These are phyloP conservation scores for Aspergillus japonicus DNA, from an alignment of 2,329 filamentous ascomycete genomes.

Conservation along the genomic window DNA sequence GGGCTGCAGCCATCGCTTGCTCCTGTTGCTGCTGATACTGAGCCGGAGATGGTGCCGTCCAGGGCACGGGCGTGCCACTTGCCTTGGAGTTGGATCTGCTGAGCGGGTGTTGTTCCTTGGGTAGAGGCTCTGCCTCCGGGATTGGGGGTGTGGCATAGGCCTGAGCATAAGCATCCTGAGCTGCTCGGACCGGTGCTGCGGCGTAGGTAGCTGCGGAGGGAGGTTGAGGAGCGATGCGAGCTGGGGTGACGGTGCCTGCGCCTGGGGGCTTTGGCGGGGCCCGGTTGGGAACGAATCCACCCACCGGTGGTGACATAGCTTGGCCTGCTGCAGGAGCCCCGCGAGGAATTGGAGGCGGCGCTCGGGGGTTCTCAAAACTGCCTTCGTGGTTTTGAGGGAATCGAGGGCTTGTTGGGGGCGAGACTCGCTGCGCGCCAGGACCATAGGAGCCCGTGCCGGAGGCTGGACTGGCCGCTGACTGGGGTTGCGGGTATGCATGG, in stretches of 20 bases:
- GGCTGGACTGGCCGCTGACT: conserved; percentile 40
- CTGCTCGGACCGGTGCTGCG: conserved; percentile 49
- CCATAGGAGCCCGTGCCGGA: conserved; percentile 46
- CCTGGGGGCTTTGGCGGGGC: conserved; percentile 84
- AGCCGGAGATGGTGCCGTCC: conserved; percentile 44
- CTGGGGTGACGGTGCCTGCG: conserved; percentile 37
- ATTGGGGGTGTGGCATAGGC: conserved; percentile 52
- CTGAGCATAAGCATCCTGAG: conserved; percentile 52
- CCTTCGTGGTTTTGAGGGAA: conserved; percentile 87
- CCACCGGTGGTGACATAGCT: conserved; percentile 44
- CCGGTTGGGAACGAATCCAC: conserved; percentile 70
- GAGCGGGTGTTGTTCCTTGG: conserved; percentile 60
- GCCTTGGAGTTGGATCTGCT: conserved; percentile 67
- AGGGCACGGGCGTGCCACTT: conserved; percentile 55
- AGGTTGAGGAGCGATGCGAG: conserved; percentile 45
- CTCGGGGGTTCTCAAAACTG: conserved; percentile 95
- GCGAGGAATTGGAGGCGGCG: conserved; percentile 81
- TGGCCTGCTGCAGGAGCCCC: conserved; percentile 49
- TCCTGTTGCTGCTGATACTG: conserved; percentile 71
- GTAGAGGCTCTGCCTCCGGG: conserved; percentile 56
- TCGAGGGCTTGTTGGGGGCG: conserved; percentile 78
- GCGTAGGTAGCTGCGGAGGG: conserved; percentile 42
- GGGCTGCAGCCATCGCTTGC: conserved; percentile 74
- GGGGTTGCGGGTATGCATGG: conserved; percentile 65
- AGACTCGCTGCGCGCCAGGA: conserved; percentile 62